Conservation (phyloP, 2,329 filamentous ascomycete species). For the Colletotrichum filicis region DNA sequence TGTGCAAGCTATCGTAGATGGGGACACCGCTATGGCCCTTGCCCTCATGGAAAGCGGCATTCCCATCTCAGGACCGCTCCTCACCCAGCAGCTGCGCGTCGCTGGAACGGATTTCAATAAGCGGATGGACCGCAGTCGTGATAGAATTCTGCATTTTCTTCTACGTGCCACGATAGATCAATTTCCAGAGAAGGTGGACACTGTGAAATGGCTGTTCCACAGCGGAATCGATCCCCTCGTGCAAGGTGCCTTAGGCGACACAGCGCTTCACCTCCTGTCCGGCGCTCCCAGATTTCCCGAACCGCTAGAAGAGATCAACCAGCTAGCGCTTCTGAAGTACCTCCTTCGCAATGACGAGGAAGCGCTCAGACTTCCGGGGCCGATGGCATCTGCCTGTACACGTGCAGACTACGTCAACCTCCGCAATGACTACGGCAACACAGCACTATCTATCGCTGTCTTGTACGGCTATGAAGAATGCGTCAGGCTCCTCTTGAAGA, state of each 20-base stretch:
- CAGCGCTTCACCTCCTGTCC: constrained; percentile 1
- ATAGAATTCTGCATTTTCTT: not conserved
- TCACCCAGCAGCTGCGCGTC: not conserved
- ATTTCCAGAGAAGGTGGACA: not conserved
- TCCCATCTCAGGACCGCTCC: not conserved
- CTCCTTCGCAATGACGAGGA: not conserved
- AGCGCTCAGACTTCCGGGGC: not conserved
- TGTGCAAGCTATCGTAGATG: not conserved
- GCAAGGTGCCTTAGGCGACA: not conserved
- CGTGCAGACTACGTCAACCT: not conserved
- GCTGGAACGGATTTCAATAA: not conserved
- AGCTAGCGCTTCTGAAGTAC: not conserved
- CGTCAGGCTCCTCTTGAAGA: not conserved
- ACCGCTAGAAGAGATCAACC: not conserved
- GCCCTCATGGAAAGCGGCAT: not conserved
- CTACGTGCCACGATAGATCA: not conserved
- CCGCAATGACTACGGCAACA: not conserved
- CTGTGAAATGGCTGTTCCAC: not conserved
- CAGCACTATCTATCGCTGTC: not conserved
- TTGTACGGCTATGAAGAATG: not conserved
- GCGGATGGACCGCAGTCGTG: not conserved
- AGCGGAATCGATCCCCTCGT: not conserved
- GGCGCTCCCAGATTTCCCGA: not conserved
- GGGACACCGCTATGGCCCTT: not conserved
- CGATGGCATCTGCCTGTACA: not conserved